Evolutionary conservation across 768 basidiomycete species (phyloP), one percentile per base, ranked within the genome.

Genomic region (Kwoniella mangroviensis): DNA sequence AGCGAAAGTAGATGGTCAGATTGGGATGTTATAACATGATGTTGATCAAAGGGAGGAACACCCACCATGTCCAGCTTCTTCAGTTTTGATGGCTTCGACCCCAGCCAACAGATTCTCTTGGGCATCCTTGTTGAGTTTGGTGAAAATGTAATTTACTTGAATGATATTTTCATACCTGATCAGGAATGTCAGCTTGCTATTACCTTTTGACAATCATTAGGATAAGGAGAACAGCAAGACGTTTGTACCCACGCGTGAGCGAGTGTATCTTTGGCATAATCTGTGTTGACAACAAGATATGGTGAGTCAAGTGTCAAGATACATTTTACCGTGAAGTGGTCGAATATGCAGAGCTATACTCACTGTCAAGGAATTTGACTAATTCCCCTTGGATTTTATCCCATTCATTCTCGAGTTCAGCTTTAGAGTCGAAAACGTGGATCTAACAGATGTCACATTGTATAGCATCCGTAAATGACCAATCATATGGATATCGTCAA

Each of bases 21-120:
- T 19, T 57, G 13, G 7, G n/a, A 54, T 54, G 17, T 22, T 41
- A 12, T 45, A 57, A 11, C 41, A 19, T 51, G 49, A 12, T 42
- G 17, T 24, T n/a, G 52, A 40, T 13, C 21, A 42, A 67, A 41
- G 6, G 21, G 17, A 19, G 17, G 28, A 57, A 26, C 12, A 62
- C 77, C 60, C 45, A 79, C 77, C 77, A 41, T 79, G 78, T 43
- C 73, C 69, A 21, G 7, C 21, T 45, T 75, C 76, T 63, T 77
- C 71, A 26, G 11, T 74, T 21, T 72, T 62, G 62, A 79, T 79
- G 6, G 17, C 28, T 19, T 53, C 42, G 11, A 75, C 63, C 2
- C 78, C 78, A 11, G 63, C 53, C 19, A 69, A 60, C 12, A 79
- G 67, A 9, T 71, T 56, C n/a, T 67, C 63, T 42, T 61, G 51